These are phyloP conservation scores for Fusarium proliferatum DNA, from an alignment of 2,329 filamentous ascomycete genomes.

Conservation along the genomic window DNA sequence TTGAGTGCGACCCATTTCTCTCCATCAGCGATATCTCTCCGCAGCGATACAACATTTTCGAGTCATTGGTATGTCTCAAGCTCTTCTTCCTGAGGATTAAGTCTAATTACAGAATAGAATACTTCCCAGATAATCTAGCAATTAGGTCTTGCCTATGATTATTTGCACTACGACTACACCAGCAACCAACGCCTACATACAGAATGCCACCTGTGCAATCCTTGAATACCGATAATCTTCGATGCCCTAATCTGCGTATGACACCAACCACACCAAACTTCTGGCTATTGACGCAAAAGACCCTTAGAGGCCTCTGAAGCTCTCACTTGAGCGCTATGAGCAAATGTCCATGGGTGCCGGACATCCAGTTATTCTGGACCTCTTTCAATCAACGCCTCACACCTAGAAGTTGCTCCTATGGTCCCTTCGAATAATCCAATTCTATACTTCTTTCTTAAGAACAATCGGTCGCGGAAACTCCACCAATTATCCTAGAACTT, in stretches of 20 bases:
- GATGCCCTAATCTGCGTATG: background rate
- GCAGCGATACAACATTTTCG: background rate
- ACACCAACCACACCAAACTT: background rate
- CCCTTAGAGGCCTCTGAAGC: too few relatives aligned
- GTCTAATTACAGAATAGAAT: background rate
- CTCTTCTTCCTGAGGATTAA: background rate
- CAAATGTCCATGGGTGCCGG: too few relatives aligned
- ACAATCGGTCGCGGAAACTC: background rate
- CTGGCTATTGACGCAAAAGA: too few relatives aligned
- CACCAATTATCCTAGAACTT: background rate
- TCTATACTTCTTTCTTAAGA: background rate
- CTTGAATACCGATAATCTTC: background rate
- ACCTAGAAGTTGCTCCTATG: too few relatives aligned
- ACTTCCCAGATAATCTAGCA: background rate
- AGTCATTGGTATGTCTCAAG: background rate
- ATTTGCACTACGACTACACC: too few relatives aligned
- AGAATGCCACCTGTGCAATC: background rate
- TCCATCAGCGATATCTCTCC: background rate
- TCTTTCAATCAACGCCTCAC: too few relatives aligned
- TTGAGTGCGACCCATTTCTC: background rate
- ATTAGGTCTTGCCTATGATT: too few relatives aligned
- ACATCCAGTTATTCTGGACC: too few relatives aligned
- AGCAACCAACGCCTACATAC: background rate
- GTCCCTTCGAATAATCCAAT: too few relatives aligned
- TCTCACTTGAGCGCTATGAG: too few relatives aligned